Base-by-base conservation (phyloP, 352 stramenopile species). In the Globisporangium viniferum region DNA sequence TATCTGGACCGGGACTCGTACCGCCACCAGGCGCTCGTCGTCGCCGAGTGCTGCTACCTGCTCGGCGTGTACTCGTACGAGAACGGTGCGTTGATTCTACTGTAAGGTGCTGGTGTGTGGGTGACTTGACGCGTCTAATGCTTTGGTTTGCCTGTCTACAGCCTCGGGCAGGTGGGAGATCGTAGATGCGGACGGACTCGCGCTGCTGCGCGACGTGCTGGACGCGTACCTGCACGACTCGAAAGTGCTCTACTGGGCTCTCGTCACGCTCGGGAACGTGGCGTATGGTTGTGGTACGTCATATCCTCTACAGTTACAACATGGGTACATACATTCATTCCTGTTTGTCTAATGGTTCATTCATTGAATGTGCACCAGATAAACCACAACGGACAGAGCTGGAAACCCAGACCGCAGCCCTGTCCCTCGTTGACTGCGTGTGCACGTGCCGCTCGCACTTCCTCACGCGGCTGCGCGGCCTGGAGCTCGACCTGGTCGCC, bases 31-130 rank as follows among this genome's bases (percentile, higher is more conserved):
- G 54, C 69, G 39, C 59, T 72, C 12, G 66, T 88, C 33, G 72
- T 78, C 22, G 76, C 71, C 10, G 80, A 89, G 65, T 81, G 79
- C 53, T 82, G 75, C 66, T 84, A 85, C 35, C 63, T 89, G 35
- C 73, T 91, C n/a, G 73, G 77, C 6, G 68, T 81, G 6, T 89
- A 80, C 66, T 82, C 82, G 1, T 83, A 82, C 71, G 71, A 86
- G 29, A 81, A 88, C 71, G 76, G 82, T 91, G 44, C 62, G 79
- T 79, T 4, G 5, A 12, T 1, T 20, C 7, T 41, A 20, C n/a
- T 59, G 49, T 15, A 15, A 44, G 18, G 35, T 39, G 29, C 2
- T 29, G 14, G 29, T 64, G 49, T 39, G 31, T 33, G 31, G 31
- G 31, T 33, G 14, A 46, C 48, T 35, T 41, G 18, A 33, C n/a